Base-by-base conservation (phyloP, 2,329 filamentous ascomycete species). In the Neofusicoccum parvum region DNA sequence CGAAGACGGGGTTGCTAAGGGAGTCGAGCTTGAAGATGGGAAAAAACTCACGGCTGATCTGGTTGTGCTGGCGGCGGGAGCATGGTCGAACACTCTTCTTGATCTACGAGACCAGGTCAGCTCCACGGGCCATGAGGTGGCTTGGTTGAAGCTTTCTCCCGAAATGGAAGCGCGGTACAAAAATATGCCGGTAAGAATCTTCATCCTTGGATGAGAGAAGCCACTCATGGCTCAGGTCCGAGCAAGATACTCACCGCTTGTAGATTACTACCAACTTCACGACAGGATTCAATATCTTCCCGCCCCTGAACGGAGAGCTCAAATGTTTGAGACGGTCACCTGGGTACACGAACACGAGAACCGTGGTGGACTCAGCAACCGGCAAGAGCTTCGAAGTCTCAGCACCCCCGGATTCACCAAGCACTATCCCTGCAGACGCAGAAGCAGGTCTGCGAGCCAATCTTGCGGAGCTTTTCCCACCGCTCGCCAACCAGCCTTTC, bases 71-170 rank as follows among this genome's bases (percentile, higher is more conserved):
- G 93, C 94, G 0, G 88, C 93, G 0, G 94, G 94, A 12, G 93
- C 94, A 5, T 98, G 94, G 94, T 92, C 91, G 1, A 87, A 89
- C 2, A 84, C 86, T 0, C 83, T 97, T 17, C 80, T 97, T 64
- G 91, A 97, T 76, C 81, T 97, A 0, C 23, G 64, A 27, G 53
- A 60, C n/a, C 64, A 65, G 39, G 39, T 65, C 9, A 45, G 46
- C 15, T 48, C 48, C 3, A 60, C 64, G 2, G 64, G 64, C 5
- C 54, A 65, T 37, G 64, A 65, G 37, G 64, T 65, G 10, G 64
- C 64, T n/a, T 65, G 64, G 64, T 27, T 65, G 23, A 65, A 65
- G 12, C 45, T 65, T 7, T 50, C 54, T 0, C 64, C 64, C 0
- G 46, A 60, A 15, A 34, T 53, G 37, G 64, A 65, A 20, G 48